Conservation (phyloP, 805 yeast genomes). For the Candida methanosorbosa region DNA sequence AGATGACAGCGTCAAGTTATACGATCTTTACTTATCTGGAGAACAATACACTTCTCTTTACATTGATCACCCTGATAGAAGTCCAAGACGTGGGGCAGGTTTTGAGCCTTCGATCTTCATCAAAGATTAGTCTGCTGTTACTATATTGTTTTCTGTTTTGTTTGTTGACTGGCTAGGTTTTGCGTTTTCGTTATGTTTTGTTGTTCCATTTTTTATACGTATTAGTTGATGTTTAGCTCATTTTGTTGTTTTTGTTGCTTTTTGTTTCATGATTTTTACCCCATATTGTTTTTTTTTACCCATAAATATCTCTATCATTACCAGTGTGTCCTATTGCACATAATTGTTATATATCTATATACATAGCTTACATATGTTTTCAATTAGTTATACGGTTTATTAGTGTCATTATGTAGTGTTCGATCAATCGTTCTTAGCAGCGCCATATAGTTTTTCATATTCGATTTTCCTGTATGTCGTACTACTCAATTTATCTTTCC, state of each 20-base stretch:
- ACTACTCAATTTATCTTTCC: conserved; percentile 75
- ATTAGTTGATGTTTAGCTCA: conserved; percentile 2
- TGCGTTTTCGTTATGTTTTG: background rate
- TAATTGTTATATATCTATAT: background rate
- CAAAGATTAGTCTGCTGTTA: conserved; percentile 22
- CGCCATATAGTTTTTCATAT: conserved; percentile 7
- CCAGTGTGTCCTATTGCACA: background rate
- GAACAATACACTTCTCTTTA: conserved; percentile 32
- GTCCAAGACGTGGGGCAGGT: conserved; percentile 42
- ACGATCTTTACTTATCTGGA: conserved; percentile 40
- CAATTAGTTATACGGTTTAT: background rate
- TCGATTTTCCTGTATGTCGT: conserved; percentile 58
- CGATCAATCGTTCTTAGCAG: no score
- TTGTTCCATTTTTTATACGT: background rate
- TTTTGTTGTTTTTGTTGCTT: conserved; percentile 31
- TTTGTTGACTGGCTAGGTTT: no score
- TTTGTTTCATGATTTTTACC: no score
- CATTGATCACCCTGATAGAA: conserved; percentile 82
- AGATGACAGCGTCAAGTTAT: conserved; percentile 47
- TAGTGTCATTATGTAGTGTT: background rate
- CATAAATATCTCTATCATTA: background rate
- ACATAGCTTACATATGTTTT: background rate
- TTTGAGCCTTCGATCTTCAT: conserved; percentile 55
- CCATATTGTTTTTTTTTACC: no score
- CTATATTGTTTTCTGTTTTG: background rate